Conservation (phyloP, 2,329 filamentous ascomycete species). For the Colletotrichum gigasporum region DNA sequence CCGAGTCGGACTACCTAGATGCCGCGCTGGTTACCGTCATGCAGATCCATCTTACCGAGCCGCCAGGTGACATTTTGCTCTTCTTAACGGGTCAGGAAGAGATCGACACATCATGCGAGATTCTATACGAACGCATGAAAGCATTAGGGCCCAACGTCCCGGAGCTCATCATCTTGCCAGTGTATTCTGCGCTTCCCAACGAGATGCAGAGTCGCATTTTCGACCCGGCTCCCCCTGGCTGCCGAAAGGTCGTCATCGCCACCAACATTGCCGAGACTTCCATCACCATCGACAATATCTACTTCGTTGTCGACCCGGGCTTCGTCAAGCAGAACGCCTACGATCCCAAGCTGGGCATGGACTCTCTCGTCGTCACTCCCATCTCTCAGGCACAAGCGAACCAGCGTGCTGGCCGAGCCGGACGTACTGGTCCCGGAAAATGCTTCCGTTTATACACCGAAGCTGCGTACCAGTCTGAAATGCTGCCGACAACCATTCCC, state of each 20-base stretch:
- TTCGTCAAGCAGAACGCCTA: slow-evolving; percentile 99
- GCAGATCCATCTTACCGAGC: slow-evolving; percentile 96
- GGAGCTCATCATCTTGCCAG: slow-evolving; percentile 90
- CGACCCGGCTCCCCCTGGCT: slow-evolving; percentile 86
- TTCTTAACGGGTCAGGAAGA: slow-evolving; percentile 98
- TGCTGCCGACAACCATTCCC: slow-evolving; percentile 94
- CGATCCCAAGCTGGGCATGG: slow-evolving; percentile 97
- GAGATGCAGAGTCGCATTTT: slow-evolving; percentile 97
- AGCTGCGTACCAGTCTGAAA: slow-evolving; percentile 93
- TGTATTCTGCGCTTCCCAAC: slow-evolving; percentile 93
- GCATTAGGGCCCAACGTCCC: slow-evolving; percentile 90
- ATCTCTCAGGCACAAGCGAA: slow-evolving; percentile 98
- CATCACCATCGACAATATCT: slow-evolving; percentile 97
- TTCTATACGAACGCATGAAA: slow-evolving; percentile 95
- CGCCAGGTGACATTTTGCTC: slow-evolving; percentile 91
- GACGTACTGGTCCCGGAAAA: slow-evolving; percentile 94
- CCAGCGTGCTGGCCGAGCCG: slow-evolving; percentile 90
- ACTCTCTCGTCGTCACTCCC: slow-evolving; percentile 92
- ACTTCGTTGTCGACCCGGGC: slow-evolving; percentile 95
- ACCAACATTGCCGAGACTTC: slow-evolving; percentile 99
- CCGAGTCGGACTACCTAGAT: slow-evolving; percentile 95
- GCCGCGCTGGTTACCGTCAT: slow-evolving; percentile 95
- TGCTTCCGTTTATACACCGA: slow-evolving; percentile 97
- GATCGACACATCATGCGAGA: slow-evolving; percentile 94
- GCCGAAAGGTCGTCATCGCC: slow-evolving; percentile 93